Conservation (phyloP, 108 stramenopile species). For the Hondaea fermentalgiana region DNA sequence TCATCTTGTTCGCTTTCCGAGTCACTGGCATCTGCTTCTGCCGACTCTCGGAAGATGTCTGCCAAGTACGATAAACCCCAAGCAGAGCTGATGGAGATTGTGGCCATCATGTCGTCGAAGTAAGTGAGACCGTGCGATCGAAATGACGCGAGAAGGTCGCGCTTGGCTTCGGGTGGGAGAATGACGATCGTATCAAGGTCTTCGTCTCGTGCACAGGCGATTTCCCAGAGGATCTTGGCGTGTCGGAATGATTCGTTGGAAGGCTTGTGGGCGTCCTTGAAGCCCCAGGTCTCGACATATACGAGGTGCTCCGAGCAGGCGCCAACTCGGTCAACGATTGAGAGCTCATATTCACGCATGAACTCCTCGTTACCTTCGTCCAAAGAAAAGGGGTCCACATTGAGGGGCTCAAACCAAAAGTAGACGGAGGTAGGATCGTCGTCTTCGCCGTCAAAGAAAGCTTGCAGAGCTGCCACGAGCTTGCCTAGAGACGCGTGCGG, state of each 20-base stretch:
- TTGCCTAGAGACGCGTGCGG: neutral
- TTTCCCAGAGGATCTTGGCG: neutral
- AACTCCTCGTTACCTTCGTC: neutral
- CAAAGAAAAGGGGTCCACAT: neutral
- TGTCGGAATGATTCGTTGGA: neutral
- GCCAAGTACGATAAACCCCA: neutral
- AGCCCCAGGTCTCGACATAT: neutral
- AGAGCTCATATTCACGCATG: neutral
- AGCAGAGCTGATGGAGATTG: neutral
- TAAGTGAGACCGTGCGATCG: neutral
- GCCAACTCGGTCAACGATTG: neutral
- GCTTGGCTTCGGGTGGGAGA: neutral
- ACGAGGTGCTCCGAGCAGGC: neutral
- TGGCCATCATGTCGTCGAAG: neutral
- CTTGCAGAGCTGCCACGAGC: neutral
- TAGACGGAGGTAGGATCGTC: neutral
- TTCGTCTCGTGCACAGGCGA: neutral
- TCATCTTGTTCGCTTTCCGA: neutral
- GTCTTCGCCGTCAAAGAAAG: neutral
- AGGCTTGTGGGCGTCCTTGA: neutral
- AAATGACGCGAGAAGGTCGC: neutral
- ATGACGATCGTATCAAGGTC: neutral
- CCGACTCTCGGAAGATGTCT: neutral
- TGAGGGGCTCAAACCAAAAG: neutral
- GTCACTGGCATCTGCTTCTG: neutral